phyloP scores from a whole-genome alignment of 1,284 basidiomycete genomes.

The Retiboletus flavoniger region DNA sequence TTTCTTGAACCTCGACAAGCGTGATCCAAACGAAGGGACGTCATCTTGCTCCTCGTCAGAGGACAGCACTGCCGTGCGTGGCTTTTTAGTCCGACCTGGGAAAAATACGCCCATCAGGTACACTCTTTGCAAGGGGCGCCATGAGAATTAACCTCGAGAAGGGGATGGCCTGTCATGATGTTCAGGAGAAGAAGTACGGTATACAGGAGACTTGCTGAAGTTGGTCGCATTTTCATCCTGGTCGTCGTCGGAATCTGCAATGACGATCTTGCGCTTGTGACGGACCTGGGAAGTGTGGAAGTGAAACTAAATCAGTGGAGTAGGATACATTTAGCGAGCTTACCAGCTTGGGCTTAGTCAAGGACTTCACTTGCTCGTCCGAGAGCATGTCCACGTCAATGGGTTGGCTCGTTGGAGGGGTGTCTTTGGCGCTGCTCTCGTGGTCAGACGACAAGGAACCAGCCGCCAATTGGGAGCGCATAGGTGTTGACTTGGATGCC shows the following conservation, averaged over 20 bases:
- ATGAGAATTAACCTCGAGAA: slow-evolving; percentile 27
- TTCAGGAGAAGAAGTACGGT: slow-evolving; percentile 30
- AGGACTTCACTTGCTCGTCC: slow-evolving; percentile 42
- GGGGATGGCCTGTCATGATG: slow-evolving; percentile 25
- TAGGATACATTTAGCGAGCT: slow-evolving; percentile 1
- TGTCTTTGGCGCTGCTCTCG: slow-evolving; percentile 49
- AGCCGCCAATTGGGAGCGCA: slow-evolving; percentile 33
- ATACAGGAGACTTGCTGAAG: slow-evolving; percentile 18
- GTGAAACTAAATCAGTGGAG: neutral
- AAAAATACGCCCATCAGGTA: slow-evolving; percentile 16
- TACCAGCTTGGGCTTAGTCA: slow-evolving; percentile 17
- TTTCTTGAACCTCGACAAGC: slow-evolving; percentile 65
- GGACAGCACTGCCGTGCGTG: slow-evolving; percentile 42
- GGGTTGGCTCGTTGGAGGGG: slow-evolving; percentile 72
- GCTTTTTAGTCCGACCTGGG: slow-evolving; percentile 49
- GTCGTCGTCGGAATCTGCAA: slow-evolving; percentile 70
- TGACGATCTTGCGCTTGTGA: slow-evolving; percentile 66
- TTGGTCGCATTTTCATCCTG: slow-evolving; percentile 36
- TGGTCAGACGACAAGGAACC: slow-evolving; percentile 51
- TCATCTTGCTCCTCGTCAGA: slow-evolving; percentile 46
- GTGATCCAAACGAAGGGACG: slow-evolving; percentile 51
- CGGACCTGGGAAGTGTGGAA: slow-evolving; percentile 27
- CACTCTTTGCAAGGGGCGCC: slow-evolving; percentile 16
- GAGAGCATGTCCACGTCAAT: slow-evolving; percentile 71
- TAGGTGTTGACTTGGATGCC: slow-evolving; percentile 32